Base-by-base conservation (phyloP, 768 basidiomycete species). In the Hygrophorus russula region DNA sequence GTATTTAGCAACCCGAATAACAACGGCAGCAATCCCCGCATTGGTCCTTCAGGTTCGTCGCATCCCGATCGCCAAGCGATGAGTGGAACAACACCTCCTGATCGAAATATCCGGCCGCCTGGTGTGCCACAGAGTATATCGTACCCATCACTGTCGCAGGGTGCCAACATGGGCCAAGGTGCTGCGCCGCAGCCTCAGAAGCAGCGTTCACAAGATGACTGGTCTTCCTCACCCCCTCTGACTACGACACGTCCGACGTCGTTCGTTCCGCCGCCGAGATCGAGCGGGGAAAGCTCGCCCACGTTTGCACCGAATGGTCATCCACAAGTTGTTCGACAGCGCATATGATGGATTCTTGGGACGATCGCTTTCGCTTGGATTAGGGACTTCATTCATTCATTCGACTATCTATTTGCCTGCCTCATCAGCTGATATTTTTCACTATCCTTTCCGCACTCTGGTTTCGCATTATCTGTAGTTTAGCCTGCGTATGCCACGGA, bases 401-500 rank as follows among this genome's bases (percentile, higher is more conserved):
- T 45, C 46, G n/a, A 45, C 33, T 48, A 47, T 49, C 49, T 42
- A 41, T 49, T 39, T 20, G 15, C 30, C 32, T 47, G 42, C 35
- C n/a, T n/a, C 41, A 42, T 31, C 36, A 36, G 44, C 41, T 49
- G 41, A 47, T 42, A 38, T 50, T 61, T 50, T 54, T 53, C 55
- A 57, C 54, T 56, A 42, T 46, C 51, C 44, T 50, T 46, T 44
- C 51, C 47, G 44, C 40, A 43, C 53, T 60, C 60, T 63, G 64
- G 63, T 66, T 69, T 62, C 59, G 33, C 67, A 72, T 65, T 64
- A 71, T 71, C 63, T 79, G 77, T 79, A 78, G 63, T 77, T 70
- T 73, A 78, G 64, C 64, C 68, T 67, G 60, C 54, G 65, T 72
- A 71, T 69, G 69, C 62, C 67, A 76, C 59, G 77, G 76, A 79